Evolutionary conservation across 1,139 yeast species (phyloP), one percentile per base, ranked within the genome.

Genomic region (Blastobotrys ciferrii): DNA sequence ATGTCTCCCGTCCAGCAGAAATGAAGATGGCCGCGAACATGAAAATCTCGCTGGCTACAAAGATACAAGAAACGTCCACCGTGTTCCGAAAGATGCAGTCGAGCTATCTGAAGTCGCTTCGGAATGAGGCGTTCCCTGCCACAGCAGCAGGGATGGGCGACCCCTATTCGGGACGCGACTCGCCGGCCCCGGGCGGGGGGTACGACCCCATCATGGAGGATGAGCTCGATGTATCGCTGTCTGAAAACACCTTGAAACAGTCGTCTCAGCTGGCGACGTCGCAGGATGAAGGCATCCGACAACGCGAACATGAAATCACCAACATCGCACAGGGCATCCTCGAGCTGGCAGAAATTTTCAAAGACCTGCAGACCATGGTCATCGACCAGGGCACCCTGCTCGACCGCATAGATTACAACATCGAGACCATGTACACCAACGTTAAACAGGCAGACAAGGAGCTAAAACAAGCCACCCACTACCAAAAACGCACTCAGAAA

Each of bases 331-430:
- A 87, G 74, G 96, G 97, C 41, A 95, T 92, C 39, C 72, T 92
- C 31, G 99, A 92, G 65, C 86, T 92, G 1, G 86, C 94, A 40
- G 88, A 94, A 1, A 92, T 94, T 47, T 92, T 92, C 71, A 85
- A 87, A 64, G 98, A 94, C 62, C 80, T 92, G 78, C 98, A 94
- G 60, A 80, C 82, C 30, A 75, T 94, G 75, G 89, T 92, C 44
- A 87, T 92, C 51, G 98, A 94, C 62, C 98, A 92, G 67, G 98
- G 98, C 1, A 88, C 97, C 0, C 75, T 92, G 42, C 74, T 92
- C 51, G 98, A 92, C 66, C 73, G 98, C 56, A 91, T 92, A 49
- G 98, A 89, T 67, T 91, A 91, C 67, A 92, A 94, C 63, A 71
- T 94, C 52, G 86, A 85, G 53, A 82, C 81, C 54, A 85, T 96